A percentile compares a stretch with the other conserved stretches of the same genome.
Conservation (phyloP, 148 eudicot species). For the Hydrangea macrophylla region DNA sequence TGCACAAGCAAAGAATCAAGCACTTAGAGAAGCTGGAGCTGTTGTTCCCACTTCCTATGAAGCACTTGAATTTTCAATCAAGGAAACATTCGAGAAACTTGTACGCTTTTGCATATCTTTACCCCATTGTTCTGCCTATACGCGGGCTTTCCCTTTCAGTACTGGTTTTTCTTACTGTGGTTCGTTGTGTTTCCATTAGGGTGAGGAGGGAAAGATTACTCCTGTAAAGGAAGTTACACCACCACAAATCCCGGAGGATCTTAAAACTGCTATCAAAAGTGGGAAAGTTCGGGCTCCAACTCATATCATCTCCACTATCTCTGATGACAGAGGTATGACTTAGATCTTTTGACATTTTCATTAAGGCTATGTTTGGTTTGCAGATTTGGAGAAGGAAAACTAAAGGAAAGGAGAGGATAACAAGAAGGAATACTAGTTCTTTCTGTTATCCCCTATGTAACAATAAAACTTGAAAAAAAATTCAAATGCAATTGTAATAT, state of each 20-base stretch:
- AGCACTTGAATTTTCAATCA: conserved; percentile 67
- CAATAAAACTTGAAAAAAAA: too few species aligned
- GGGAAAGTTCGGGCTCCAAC: conserved; percentile 92
- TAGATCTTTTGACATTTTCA: not conserved
- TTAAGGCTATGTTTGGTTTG: too few species aligned
- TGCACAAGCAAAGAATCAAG: conserved; percentile 85
- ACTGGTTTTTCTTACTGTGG: not conserved
- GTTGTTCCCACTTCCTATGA: conserved; percentile 79
- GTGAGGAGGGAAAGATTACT: conserved; percentile 53
- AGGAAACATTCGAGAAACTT: conserved; percentile 64
- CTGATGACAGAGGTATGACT: conserved; percentile 68
- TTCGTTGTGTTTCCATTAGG: conserved; percentile 25
- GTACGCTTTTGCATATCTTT: conserved; percentile 20
- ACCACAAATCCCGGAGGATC: conserved; percentile 86
- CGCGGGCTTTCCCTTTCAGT: not conserved
- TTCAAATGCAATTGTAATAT: too few species aligned
- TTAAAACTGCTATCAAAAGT: conserved; percentile 65
- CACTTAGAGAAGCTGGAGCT: conserved; percentile 75
- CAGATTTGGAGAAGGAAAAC: too few species aligned
- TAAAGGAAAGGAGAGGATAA: too few species aligned
- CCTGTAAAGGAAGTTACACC: conserved; percentile 71
- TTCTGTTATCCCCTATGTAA: too few species aligned
- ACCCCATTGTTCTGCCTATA: not conserved
- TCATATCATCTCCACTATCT: conserved; percentile 78
- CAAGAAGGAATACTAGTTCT: too few species aligned